phyloP scores from a whole-genome alignment of 2,329 filamentous ascomycete genomes.

The Alternaria panax region DNA sequence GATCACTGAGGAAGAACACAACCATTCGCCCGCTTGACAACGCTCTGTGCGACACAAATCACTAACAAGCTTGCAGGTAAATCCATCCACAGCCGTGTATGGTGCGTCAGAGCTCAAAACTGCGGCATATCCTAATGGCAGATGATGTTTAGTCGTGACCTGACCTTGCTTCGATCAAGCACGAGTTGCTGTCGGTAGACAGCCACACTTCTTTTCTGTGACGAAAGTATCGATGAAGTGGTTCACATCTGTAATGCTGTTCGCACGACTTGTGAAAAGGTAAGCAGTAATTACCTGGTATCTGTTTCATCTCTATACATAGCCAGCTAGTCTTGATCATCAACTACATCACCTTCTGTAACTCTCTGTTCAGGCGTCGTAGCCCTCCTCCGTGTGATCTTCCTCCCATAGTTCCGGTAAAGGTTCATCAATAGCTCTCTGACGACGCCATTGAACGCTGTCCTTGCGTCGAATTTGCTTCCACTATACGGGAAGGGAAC shows the following conservation, averaged over 20 bases:
- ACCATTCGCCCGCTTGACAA: conserved; percentile 20
- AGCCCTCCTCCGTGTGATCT: conserved; percentile 34
- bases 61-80: conserved; percentile 36
- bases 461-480: conserved; percentile 42
- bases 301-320: not conserved
- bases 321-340: conserved; percentile 1
- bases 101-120: not conserved
- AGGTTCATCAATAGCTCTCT: conserved; percentile 41
- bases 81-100: not conserved
- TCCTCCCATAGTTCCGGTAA: conserved; percentile 45
- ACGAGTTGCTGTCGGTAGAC: not conserved
- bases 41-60: conserved; percentile 4
- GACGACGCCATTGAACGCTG: conserved; percentile 30
- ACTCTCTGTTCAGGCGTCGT: conserved; percentile 3
- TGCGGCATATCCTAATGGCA: not conserved
- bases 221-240: not conserved
- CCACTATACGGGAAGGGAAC: conserved; percentile 47
- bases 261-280: not conserved
- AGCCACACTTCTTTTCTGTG: not conserved
- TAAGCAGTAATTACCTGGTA: not conserved
- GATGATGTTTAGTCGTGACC: not conserved
- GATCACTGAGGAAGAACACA: conserved; percentile 67
- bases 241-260: not conserved
- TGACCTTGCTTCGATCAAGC: not conserved
- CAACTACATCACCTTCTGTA: conserved; percentile 1